phyloP scores from a whole-genome alignment of 257 asterid genomes.

The Buddleja alternifolia region DNA sequence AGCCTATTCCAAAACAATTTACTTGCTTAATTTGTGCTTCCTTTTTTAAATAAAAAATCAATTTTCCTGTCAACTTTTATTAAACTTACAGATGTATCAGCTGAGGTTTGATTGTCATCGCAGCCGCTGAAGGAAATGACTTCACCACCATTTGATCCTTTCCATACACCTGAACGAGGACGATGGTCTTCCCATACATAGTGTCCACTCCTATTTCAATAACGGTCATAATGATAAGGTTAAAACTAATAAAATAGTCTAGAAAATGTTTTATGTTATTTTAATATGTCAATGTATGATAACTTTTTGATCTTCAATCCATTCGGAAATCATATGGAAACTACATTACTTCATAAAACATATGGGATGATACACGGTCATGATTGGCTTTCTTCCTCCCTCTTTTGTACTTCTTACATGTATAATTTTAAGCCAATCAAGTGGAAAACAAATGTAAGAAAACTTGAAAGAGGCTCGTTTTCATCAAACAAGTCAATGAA shows the following conservation, averaged over 20 bases:
- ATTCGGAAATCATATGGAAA: background rate
- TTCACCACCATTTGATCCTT: constrained; percentile 93
- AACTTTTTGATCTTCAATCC: constrained; percentile 11
- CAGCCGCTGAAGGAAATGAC: constrained; percentile 93
- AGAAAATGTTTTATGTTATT: constrained; percentile 4
- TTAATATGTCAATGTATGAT: background rate
- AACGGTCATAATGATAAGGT: constrained; percentile 9
- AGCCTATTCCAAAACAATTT: constrained; percentile 52
- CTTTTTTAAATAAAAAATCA: background rate
- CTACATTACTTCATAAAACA: background rate
- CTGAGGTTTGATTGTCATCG: constrained; percentile 94
- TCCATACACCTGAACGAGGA: constrained; percentile 87
- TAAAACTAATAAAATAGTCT: background rate
- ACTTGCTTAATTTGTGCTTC: constrained; percentile 21
- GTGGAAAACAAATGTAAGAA: background rate
- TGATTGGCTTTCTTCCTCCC: background rate
- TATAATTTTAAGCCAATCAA: background rate
- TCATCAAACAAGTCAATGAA: constrained; percentile 13
- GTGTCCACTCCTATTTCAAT: constrained; percentile 67
- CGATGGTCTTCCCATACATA: constrained; percentile 98
- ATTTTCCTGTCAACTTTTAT: constrained; percentile 1
- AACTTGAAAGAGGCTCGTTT: constrained; percentile 3
- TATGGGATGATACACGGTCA: no score
- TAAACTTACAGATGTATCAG: constrained; percentile 87
- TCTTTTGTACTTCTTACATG: background rate